Percentiles rank a stretch among this genome's conserved stretches.
Conservation (phyloP, 148 eudicot genomes). For the Rhododendron vialii region DNA sequence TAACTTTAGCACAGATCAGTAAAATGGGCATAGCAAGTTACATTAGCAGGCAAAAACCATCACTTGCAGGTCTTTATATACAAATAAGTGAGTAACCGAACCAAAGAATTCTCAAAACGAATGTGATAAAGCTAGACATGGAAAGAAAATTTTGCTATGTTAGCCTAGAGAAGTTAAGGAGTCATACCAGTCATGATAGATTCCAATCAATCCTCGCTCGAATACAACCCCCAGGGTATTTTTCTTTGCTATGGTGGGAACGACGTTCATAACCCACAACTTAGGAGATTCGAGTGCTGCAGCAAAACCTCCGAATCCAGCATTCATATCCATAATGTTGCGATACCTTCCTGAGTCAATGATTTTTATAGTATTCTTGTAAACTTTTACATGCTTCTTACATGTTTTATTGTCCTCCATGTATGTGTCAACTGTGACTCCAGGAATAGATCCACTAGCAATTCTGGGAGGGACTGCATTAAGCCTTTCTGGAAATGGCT, state of each 20-base stretch:
- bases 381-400: conserved; percentile 83
- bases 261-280: conserved; percentile 97
- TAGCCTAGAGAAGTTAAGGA: neutral
- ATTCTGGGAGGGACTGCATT: conserved; percentile 81
- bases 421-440: conserved; percentile 62
- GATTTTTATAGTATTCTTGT: conserved; percentile 62
- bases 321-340: conserved; percentile 97
- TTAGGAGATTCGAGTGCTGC: conserved; percentile 84
- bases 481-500: conserved; percentile 86
- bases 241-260: conserved; percentile 82
- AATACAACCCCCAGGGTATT: conserved; percentile 75
- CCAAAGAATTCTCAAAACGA: neutral
- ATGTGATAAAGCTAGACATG: neutral
- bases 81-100: neutral
- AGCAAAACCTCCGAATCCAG: conserved; percentile 93
- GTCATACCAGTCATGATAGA: conserved; percentile 88
- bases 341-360: conserved; percentile 91
- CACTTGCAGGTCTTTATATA: neutral
- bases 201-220: conserved; percentile 89
- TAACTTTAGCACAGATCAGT: neutral
- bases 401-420: conserved; percentile 62
- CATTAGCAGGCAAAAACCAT: neutral
- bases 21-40: neutral
- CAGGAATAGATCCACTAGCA: conserved; percentile 69
- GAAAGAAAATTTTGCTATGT: neutral